Conservation (phyloP, 1,284 basidiomycete genomes). For the Ceratobasidium sp. region DNA sequence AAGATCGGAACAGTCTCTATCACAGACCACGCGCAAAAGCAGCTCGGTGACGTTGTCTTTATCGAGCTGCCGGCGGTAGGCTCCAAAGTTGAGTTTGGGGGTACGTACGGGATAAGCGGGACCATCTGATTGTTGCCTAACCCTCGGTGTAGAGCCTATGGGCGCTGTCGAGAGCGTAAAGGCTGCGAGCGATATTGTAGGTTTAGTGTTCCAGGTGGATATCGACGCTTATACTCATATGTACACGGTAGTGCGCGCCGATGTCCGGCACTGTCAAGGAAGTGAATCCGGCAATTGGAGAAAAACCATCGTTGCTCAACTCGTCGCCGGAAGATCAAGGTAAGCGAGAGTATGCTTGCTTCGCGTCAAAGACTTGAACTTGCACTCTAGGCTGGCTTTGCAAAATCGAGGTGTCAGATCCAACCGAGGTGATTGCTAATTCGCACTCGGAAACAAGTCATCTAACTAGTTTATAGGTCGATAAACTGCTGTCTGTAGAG, state of each 20-base stretch:
- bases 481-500: constrained; percentile 77
- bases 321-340: constrained; percentile 88
- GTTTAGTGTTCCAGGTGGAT: constrained; percentile 1
- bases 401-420: constrained; percentile 87
- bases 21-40: constrained; percentile 93
- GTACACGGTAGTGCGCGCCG: constrained; percentile 79
- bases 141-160: constrained; percentile 73
- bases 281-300: constrained; percentile 80
- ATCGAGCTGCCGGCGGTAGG: constrained; percentile 89
- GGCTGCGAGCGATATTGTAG: constrained; percentile 93
- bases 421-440: constrained; percentile 68
- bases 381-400: constrained; percentile 87
- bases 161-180: constrained; percentile 99
- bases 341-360: constrained; percentile 57
- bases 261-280: constrained; percentile 85
- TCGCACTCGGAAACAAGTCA: neutral
- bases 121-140: neutral
- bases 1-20: constrained; percentile 88
- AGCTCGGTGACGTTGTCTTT: constrained; percentile 97
- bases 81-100: constrained; percentile 76
- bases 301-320: constrained; percentile 86
- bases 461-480: constrained; percentile 64
- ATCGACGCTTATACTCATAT: no score
- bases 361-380: constrained; percentile 3
- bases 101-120: constrained; percentile 61